Evolutionary conservation across 169 alveolate genomes (phyloP).

Genomic region (Besnoitia besnoiti): DNA sequence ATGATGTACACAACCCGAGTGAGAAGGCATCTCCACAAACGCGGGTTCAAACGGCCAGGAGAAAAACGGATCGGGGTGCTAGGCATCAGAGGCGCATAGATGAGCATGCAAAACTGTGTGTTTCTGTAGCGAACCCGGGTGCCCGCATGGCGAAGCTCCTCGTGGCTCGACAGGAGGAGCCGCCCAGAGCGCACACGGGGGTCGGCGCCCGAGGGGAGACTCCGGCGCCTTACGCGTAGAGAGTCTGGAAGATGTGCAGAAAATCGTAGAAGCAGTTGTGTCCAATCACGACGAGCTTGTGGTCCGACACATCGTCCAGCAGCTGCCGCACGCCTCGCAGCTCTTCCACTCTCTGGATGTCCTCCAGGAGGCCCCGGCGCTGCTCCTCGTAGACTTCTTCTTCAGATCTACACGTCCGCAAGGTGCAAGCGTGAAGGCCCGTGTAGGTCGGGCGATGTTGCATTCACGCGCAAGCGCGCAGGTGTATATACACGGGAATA

Average conservation of each 20-base stretch:
- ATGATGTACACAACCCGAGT: too few relatives aligned
- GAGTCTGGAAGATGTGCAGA: constrained; percentile 85
- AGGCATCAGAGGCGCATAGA: too few relatives aligned
- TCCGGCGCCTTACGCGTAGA: constrained; percentile 55
- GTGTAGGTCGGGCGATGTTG: too few relatives aligned
- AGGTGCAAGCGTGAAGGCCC: too few relatives aligned
- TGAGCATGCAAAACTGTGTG: too few relatives aligned
- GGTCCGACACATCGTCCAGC: constrained; percentile 78
- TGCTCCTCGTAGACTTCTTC: constrained; percentile 79
- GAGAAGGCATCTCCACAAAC: too few relatives aligned
- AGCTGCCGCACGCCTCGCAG: constrained; percentile 84
- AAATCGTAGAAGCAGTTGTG: constrained; percentile 90
- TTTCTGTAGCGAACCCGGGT: too few relatives aligned
- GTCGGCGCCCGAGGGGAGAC: background rate
- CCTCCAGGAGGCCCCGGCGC: constrained; percentile 70
- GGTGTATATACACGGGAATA: background rate
- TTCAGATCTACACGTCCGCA: constrained; percentile 74
- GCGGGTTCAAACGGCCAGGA: too few relatives aligned
- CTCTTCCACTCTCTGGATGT: constrained; percentile 75
- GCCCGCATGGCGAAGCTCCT: too few relatives aligned
- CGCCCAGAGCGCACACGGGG: too few relatives aligned
- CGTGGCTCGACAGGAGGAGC: too few relatives aligned
- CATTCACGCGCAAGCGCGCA: background rate
- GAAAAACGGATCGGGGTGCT: too few relatives aligned
- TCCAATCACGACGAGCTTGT: constrained; percentile 81